phyloP scores from a whole-genome alignment of 176 grass and related monocot species.

The Avena eriantha region DNA sequence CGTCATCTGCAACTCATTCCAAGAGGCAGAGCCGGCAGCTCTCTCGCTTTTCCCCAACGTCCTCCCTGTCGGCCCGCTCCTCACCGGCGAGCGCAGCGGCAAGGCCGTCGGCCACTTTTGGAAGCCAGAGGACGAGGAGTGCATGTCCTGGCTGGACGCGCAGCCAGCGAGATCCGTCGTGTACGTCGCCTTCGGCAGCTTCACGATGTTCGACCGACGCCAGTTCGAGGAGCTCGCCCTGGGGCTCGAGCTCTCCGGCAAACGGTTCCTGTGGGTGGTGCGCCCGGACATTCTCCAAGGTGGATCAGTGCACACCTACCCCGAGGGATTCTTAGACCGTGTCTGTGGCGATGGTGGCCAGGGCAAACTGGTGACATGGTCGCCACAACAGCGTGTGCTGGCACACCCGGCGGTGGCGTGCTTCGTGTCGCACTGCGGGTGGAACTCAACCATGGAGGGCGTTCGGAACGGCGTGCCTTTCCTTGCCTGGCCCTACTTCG shows the following conservation, averaged over 20 bases:
- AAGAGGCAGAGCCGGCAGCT: conserved; percentile 30
- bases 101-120: conserved; percentile 62
- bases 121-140: conserved; percentile 35
- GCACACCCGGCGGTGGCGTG: conserved; percentile 44
- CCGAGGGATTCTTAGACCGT: neutral
- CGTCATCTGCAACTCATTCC: conserved; percentile 61
- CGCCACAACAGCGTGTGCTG: conserved; percentile 23
- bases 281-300: conserved; percentile 11
- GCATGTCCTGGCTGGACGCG: conserved; percentile 54
- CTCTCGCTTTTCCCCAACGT: conserved; percentile 47
- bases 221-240: conserved; percentile 53
- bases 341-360: neutral
- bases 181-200: conserved; percentile 56
- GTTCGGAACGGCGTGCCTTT: conserved; percentile 50
- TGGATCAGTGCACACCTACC: neutral
- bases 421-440: conserved; percentile 61
- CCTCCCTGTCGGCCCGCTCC: conserved; percentile 49
- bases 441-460: conserved; percentile 62
- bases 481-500: conserved; percentile 55
- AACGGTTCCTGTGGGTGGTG: conserved; percentile 50
- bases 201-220: conserved; percentile 35
- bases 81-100: conserved; percentile 31
- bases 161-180: conserved; percentile 43
- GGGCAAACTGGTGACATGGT: neutral
- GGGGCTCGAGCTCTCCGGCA: conserved; percentile 39